Evolutionary conservation across 2,329 filamentous ascomycete genomes (phyloP).

Genomic region (Xylariales sp.): DNA sequence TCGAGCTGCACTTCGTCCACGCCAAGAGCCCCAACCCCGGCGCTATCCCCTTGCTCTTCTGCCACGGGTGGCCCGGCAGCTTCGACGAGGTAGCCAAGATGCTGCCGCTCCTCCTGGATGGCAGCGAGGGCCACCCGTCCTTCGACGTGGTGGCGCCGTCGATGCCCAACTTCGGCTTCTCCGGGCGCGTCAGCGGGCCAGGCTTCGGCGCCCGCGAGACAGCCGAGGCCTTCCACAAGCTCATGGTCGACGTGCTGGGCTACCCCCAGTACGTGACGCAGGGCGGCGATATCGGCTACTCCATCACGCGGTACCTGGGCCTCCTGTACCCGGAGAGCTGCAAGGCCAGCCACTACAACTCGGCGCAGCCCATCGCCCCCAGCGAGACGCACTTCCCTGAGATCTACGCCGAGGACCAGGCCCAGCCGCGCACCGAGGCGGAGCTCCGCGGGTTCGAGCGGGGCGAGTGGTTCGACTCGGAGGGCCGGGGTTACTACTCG

Average conservation of each 20-base stretch:
- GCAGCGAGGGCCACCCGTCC: conserved; percentile 21
- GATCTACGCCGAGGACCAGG: conserved; percentile 3
- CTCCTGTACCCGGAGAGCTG: conserved; percentile 57
- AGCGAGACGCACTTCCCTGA: conserved; percentile 4
- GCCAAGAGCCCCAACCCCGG: conserved; percentile 43
- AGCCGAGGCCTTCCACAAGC: conserved; percentile 52
- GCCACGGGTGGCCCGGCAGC: conserved; percentile 47
- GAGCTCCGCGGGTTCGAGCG: conserved; percentile 45
- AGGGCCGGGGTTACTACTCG: conserved; percentile 53
- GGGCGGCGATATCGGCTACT: conserved; percentile 67
- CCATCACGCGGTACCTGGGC: conserved; percentile 58
- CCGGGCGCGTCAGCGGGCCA: conserved; percentile 29
- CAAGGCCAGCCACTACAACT: conserved; percentile 43
- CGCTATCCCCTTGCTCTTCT: conserved; percentile 18
- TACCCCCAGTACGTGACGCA: conserved; percentile 53
- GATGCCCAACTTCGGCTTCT: conserved; percentile 42
- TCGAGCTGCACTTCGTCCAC: conserved; percentile 62
- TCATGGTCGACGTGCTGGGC: conserved; percentile 53
- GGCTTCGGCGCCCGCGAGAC: conserved; percentile 55
- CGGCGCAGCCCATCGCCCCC: conserved; percentile 1
- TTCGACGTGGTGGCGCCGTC: conserved; percentile 45
- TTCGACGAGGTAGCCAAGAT: conserved; percentile 58
- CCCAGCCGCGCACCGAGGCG: conserved; percentile 41
- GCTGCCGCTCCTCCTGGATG: conserved; percentile 30
- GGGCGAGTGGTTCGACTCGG: conserved; percentile 46